phyloP scores from a whole-genome alignment of 768 basidiomycete species.

The Collybia sp. region DNA sequence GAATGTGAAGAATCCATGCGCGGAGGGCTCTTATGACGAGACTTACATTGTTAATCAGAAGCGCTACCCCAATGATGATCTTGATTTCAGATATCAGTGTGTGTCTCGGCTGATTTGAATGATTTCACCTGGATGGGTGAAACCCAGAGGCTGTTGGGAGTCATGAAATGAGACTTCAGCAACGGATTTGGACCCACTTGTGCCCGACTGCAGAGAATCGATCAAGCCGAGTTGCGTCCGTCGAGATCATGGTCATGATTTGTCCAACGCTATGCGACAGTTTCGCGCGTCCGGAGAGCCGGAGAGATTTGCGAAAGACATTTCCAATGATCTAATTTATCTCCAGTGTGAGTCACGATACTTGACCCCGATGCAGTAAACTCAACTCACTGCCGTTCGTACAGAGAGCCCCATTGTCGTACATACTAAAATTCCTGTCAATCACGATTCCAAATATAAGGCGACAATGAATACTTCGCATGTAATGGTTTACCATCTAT shows the following conservation, averaged over 20 bases:
- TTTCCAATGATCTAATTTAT: conserved; percentile 21
- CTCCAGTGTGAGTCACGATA: not conserved
- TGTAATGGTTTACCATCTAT: conserved; percentile 18
- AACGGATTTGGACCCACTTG: conserved; percentile 11
- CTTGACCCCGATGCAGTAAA: not conserved
- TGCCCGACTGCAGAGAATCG: conserved; percentile 22
- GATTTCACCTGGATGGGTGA: conserved; percentile 23
- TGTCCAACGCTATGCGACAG: conserved; percentile 39
- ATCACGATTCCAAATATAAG: not conserved
- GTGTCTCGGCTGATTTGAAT: not conserved
- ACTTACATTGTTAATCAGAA: conserved; percentile 43
- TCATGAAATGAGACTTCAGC: not conserved
- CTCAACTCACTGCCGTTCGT: conserved; percentile 11
- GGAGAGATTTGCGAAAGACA: conserved; percentile 46
- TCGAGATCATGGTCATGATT: conserved; percentile 45
- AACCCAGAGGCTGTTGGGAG: conserved; percentile 19
- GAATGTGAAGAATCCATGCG: not conserved
- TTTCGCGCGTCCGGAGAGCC: conserved; percentile 42
- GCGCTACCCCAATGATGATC: conserved; percentile 43
- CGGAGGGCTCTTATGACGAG: not conserved
- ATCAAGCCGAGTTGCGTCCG: conserved; percentile 40
- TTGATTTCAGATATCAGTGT: conserved; percentile 11
- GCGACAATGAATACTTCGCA: conserved; percentile 7
- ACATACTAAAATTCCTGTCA: conserved; percentile 3
- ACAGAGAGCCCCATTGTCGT: conserved; percentile 12